Base-by-base conservation (phyloP, 1,139 yeast species). In the Pneumocystis carinii region DNA sequence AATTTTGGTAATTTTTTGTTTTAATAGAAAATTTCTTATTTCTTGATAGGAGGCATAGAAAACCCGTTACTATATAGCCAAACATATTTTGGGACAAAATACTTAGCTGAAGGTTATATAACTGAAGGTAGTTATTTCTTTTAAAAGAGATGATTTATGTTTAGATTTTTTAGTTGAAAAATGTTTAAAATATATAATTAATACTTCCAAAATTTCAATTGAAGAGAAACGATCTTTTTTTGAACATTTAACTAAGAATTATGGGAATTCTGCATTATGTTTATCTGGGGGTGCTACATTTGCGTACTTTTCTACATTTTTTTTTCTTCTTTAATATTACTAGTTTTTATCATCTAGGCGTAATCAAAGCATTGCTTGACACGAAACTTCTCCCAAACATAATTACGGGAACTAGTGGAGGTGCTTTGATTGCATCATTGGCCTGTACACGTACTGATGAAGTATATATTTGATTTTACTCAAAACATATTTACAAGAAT, bases 211-310 rank as follows among this genome's bases (percentile, higher is more conserved):
- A 0, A 71, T 85, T 0, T 69, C 79, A 2, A 65, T 71, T 1
- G 75, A 73, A 1, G 72, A 76, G 1, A 85, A 84, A 70, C 74
- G 79, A 48, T 72, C 75, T n/a, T 79, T 86, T 67, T 85, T 86
- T 74, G 78, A 79, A 63, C 78, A 80, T 29, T 77, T 84, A 35
- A 79, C 79, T 73, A 81, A 82, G 69, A 86, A 85, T 70, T 84
- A 82, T 70, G 95, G 94, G 7, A 82, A 81, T 67, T 78, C 90
- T 0, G 90, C 94, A 0, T 75, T 87, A 29, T 84, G 89, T 68
- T 76, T 87, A 53, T 82, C 87, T 65, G 94, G 95, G 0, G 95
- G 94, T 15, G 95, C 90, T 0, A 81, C 87, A 59, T 87, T 86
- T 41, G 63, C 66, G 17, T 59, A 63, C 15, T 57, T 57, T 8